Conservation (phyloP, 306 rosid species). For the Myrica gale region DNA sequence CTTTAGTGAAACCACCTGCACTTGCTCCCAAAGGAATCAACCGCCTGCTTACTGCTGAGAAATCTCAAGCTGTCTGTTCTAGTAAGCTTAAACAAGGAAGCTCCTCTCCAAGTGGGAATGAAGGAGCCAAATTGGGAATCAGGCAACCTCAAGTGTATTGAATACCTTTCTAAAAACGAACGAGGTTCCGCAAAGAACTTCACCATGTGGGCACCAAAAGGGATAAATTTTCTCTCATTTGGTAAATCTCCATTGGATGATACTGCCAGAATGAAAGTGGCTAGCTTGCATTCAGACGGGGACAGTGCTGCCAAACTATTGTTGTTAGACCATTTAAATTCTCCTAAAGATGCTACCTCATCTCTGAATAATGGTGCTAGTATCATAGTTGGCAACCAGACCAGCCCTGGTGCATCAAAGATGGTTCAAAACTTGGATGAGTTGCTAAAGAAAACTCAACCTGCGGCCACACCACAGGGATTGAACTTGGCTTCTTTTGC, state of each 20-base stretch:
- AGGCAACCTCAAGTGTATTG: constrained; percentile 23
- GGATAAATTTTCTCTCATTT: constrained; percentile 69
- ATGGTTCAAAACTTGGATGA: constrained; percentile 30
- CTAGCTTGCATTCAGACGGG: constrained; percentile 28
- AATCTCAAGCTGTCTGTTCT: constrained; percentile 29
- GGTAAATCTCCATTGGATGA: constrained; percentile 40
- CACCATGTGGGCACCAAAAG: constrained; percentile 49
- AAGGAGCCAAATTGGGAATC: constrained; percentile 28
- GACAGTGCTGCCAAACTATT: constrained; percentile 28
- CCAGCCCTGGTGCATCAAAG: constrained; percentile 25
- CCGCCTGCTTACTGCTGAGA: constrained; percentile 46
- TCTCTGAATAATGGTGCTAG: constrained; percentile 22
- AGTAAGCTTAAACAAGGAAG: constrained; percentile 32
- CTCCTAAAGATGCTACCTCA: constrained; percentile 13
- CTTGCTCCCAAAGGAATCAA: constrained; percentile 51
- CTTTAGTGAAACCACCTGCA: constrained; percentile 29
- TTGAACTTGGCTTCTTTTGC: constrained; percentile 30
- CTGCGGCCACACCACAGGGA: constrained; percentile 22
- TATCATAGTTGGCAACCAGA: constrained; percentile 27
- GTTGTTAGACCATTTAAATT: constrained; percentile 24
- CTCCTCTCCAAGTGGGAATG: constrained; percentile 32
- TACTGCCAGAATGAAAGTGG: constrained; percentile 34
- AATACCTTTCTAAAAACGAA: constrained; percentile 25
- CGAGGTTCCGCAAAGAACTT: constrained; percentile 33
- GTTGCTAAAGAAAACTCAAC: constrained; percentile 31